Base-by-base conservation (phyloP, 495 filamentous ascomycete species). In the Penicillium macrosclerotiorum region DNA sequence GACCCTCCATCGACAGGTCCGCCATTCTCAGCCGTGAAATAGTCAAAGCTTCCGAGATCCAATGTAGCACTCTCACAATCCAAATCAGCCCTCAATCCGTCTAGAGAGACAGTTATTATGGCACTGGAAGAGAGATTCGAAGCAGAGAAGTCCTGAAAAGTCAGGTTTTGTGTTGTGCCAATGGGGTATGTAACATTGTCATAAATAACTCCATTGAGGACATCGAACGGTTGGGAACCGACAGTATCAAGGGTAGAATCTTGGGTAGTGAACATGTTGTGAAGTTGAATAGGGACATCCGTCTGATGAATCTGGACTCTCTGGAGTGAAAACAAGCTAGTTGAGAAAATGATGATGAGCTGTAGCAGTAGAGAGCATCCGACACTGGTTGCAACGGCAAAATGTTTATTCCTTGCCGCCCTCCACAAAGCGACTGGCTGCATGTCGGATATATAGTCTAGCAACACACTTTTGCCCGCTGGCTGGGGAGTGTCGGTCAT, bases 41-140 rank as follows among this genome's bases (percentile, higher is more conserved):
- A 31, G 5, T 37, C 4, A 17, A 36, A 48, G 22, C 8, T 3
- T 3, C 35, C 24, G 11, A 45, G 30, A 17, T 45, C 24, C 0
- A 54, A 2, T 18, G 3, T 24, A 1, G 48, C 49, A 16, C 1
- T 0, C 18, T 52, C 49, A 16, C 53, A 57, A 8, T 32, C 42
- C 35, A 66, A 42, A 30, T 55, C 46, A 5, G 49, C 38, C 16
- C 23, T 48, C 16, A 61, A 14, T 0, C 31, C 58, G 14, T 49
- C 46, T 42, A 63, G 45, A 19, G 36, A 24, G 0, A 42, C 42
- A 20, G 48, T 53, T 3, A 57, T 16, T 0, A 39, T 17, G 5
- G 49, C 33, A 14, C 20, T 26, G n/a, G 31, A 34, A 0, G 47
- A 13, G 8, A 51, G n/a, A n/a, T 12, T 44, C 0, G 47, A 33